Conservation (phyloP, 495 filamentous ascomycete species). For the Penicillium alfredii region DNA sequence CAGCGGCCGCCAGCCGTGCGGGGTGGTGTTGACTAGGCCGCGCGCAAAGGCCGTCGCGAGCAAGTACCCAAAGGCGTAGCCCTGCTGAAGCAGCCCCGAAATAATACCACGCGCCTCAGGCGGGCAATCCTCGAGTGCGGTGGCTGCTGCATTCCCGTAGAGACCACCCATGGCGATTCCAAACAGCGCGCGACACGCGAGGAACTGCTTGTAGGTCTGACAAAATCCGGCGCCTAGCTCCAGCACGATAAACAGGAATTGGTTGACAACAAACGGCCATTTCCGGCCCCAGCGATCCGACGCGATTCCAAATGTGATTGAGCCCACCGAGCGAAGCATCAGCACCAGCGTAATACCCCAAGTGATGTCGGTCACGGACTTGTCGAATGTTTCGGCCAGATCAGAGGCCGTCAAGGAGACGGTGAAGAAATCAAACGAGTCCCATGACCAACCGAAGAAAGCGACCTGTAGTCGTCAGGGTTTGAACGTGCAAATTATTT, state of each 20-base stretch:
- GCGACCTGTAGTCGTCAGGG: conserved; percentile 29
- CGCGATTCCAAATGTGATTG: conserved; percentile 83
- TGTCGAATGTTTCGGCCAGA: conserved; percentile 61
- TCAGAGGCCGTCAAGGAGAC: conserved; percentile 69
- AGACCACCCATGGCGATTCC: conserved; percentile 86
- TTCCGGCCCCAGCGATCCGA: conserved; percentile 80
- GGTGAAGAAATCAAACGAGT: conserved; percentile 90
- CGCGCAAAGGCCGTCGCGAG: conserved; percentile 73
- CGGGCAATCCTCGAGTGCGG: conserved; percentile 80
- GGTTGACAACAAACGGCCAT: conserved; percentile 84
- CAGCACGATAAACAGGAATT: conserved; percentile 71
- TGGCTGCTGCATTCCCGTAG: conserved; percentile 83
- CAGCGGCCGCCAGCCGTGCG: conserved; percentile 72
- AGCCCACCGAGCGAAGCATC: conserved; percentile 81
- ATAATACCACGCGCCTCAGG: conserved; percentile 66
- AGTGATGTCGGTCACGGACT: conserved; percentile 68
- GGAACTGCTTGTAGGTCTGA: conserved; percentile 69
- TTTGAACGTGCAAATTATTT: neutral
- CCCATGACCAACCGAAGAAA: conserved; percentile 74
- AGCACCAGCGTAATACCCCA: conserved; percentile 87
- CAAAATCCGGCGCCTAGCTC: conserved; percentile 79
- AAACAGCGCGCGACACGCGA: conserved; percentile 78
- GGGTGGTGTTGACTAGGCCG: conserved; percentile 63
- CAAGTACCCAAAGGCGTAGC: conserved; percentile 84
- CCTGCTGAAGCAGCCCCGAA: conserved; percentile 79